Conservation (phyloP, 148 eudicot genomes). For the Selenicereus undatus region DNA sequence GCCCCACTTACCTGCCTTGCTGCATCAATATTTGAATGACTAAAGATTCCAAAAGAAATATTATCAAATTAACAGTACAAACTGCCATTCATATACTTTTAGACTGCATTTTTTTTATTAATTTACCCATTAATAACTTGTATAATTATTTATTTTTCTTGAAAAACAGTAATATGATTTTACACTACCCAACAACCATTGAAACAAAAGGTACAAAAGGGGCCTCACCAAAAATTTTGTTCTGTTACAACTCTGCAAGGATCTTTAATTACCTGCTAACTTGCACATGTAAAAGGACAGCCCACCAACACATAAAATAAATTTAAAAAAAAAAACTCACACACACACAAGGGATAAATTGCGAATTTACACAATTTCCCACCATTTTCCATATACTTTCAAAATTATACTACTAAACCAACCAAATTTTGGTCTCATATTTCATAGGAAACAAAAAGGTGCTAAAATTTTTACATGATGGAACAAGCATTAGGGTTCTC, state of each 20-base stretch:
- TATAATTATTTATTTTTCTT: neutral
- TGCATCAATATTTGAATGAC: neutral
- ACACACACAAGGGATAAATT: neutral
- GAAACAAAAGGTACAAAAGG: constrained; percentile 16
- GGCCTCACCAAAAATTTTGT: constrained; percentile 23
- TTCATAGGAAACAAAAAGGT: neutral
- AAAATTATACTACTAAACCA: constrained; percentile 15
- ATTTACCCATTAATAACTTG: neutral
- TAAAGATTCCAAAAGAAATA: neutral
- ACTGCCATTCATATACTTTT: constrained; percentile 6
- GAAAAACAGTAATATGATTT: neutral
- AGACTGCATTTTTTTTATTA: neutral
- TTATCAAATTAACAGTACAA: neutral
- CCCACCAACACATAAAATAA: neutral
- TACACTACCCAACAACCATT: constrained; percentile 3
- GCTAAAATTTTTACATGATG: constrained; percentile 46
- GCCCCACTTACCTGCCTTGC: neutral
- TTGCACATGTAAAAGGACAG: constrained; percentile 26
- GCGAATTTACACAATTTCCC: constrained; percentile 20
- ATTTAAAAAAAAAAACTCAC: neutral
- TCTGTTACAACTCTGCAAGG: constrained; percentile 21
- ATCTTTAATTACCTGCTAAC: constrained; percentile 20
- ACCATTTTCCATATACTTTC: neutral
- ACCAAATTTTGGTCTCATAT: neutral
- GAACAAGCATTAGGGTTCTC: constrained; percentile 95